These are phyloP conservation scores for Sequoiadendron giganteum DNA, from an alignment of 75 land plant species.

Conservation along the genomic window DNA sequence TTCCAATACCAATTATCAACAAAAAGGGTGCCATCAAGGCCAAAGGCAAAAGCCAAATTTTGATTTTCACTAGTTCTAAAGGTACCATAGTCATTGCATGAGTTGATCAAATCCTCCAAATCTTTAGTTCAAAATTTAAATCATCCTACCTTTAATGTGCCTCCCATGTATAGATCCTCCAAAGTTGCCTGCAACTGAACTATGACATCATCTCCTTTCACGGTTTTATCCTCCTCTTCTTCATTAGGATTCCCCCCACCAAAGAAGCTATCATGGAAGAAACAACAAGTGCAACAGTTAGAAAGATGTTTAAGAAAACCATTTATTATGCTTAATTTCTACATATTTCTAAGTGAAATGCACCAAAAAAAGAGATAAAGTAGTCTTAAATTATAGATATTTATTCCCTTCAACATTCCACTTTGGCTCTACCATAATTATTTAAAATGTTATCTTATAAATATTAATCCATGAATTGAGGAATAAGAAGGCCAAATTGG, in stretches of 20 bases:
- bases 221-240: constrained; percentile 85
- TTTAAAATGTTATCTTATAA: not conserved
- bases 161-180: constrained; percentile 94
- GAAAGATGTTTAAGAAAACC: not conserved
- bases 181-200: constrained; percentile 83
- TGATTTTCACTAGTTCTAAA: not conserved
- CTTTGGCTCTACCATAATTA: not conserved
- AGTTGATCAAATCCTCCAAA: not conserved
- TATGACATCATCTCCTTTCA: constrained; percentile 88
- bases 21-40: not conserved
- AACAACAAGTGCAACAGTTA: not conserved
- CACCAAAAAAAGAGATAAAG: not conserved
- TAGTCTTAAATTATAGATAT: not conserved
- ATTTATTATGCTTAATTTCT: not conserved
- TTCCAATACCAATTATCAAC: not conserved
- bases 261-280: constrained; percentile 51
- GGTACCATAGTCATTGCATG: not conserved
- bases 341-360: not conserved
- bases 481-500: not conserved
- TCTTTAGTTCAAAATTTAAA: not conserved
- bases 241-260: constrained; percentile 58
- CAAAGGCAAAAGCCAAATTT: not conserved
- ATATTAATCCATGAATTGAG: not conserved
- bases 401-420: not conserved
- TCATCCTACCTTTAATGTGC: constrained; percentile 64